A percentile compares a stretch with the other conserved stretches of the same genome.
phyloP scores from a whole-genome alignment of 2,329 filamentous ascomycete genomes.

The Thielaviopsis populi region DNA sequence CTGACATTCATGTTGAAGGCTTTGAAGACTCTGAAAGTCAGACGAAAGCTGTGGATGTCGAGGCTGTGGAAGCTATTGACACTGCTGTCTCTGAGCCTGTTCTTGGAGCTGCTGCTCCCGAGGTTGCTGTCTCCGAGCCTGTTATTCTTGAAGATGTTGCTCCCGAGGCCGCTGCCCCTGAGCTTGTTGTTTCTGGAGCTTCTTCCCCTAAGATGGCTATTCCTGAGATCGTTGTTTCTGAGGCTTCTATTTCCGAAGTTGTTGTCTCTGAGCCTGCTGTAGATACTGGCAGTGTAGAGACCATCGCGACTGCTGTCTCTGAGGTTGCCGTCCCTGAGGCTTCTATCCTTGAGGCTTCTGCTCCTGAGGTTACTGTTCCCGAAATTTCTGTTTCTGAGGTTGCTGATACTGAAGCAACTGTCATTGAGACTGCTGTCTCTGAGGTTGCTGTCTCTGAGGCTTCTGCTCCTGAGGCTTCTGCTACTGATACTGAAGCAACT shows the following conservation, averaged over 20 bases:
- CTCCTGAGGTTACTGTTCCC: background rate
- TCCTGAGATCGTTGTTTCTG: background rate
- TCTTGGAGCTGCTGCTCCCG: background rate
- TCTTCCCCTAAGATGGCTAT: background rate
- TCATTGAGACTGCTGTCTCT: background rate
- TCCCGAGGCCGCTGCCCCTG: no score
- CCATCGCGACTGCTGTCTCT: background rate
- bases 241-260: background rate
- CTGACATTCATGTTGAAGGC: slow-evolving; percentile 5
- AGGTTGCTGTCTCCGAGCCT: background rate
- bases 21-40: slow-evolving; percentile 12
- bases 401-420: background rate
- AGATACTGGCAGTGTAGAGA: no score
- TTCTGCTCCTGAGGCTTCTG: background rate
- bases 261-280: background rate
- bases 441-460: slow-evolving; percentile 3
- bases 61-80: background rate
- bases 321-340: background rate
- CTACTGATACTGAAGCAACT: no score
- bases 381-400: background rate
- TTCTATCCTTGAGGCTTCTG: background rate
- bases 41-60: background rate
- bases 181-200: background rate
- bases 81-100: background rate
- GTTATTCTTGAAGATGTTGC: background rate